Base-by-base conservation (phyloP, 345 rosid genomes). In the Streptanthus diversifolius region DNA sequence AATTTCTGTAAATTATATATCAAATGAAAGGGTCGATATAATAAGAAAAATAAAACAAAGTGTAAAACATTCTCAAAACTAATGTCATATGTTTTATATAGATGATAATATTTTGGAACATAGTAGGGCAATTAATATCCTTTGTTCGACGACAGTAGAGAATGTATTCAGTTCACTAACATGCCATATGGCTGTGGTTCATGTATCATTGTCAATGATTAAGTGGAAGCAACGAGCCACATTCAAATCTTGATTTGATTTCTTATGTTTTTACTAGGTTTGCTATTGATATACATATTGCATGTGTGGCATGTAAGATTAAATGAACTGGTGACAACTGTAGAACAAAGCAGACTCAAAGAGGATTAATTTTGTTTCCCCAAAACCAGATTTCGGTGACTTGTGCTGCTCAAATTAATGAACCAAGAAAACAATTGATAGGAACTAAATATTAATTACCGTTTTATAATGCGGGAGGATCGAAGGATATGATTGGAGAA, bases 211-310 rank as follows among this genome's bases (percentile, higher is more conserved):
- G 19, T 56, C 71, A 62, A 70, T 76, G 40, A 63, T 76, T 37
- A 70, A 70, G 24, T 21, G 66, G 75, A 63, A 70, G 44, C 54
- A 62, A 63, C 71, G 24, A 69, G 75, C 79, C 29, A 37, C 66
- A 9, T 63, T 63, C 53, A 60, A 61, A 68, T 39, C 22, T 45
- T 55, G 51, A 11, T 66, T 37, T 17, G 1, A 17, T 11, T 14
- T 24, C 21, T 47, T 11, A 8, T 60, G 51, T 24, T 24, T 45
- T 22, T 49, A 35, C 54, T 11, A 10, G 14, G 29, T 12, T 21
- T 21, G 29, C 22, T 11, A 30, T 32, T 49, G 24, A 1, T 19
- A 4, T 8, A 14, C 66, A 47, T 70, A 30, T 22, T 58, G 32
- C 30, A 33, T 29, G 4, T 55, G 35, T 32, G 17, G 19, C 7